Evolutionary conservation across 495 filamentous ascomycete species (phyloP).

Genomic region (Achaetomiella virescens): DNA sequence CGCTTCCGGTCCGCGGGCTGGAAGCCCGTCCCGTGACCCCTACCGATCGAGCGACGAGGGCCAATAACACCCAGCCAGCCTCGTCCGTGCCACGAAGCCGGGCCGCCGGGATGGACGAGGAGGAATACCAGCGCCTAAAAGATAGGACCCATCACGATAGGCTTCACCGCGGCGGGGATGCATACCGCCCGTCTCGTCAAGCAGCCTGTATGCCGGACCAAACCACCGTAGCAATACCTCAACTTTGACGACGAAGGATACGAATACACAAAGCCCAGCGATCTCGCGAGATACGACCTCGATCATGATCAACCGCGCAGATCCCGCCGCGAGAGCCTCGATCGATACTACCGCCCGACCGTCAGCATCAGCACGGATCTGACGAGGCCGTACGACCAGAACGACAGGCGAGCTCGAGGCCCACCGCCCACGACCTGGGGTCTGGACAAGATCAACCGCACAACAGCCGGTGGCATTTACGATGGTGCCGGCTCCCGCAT

Average conservation of each 20-base stretch:
- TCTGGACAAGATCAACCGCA: constrained; percentile 51
- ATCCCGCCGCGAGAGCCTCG: constrained; percentile 46
- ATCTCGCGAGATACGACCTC: constrained; percentile 61
- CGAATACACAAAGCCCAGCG: constrained; percentile 65
- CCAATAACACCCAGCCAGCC: constrained; percentile 45
- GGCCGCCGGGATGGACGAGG: constrained; percentile 32
- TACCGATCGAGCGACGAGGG: constrained; percentile 45
- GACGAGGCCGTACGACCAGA: constrained; percentile 34
- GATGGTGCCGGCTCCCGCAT: constrained; percentile 40
- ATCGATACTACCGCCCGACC: constrained; percentile 56
- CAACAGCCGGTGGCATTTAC: constrained; percentile 34
- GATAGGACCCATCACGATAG: constrained; percentile 41
- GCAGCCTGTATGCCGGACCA: constrained; percentile 27
- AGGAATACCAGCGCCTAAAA: constrained; percentile 39
- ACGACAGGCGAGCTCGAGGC: constrained; percentile 40
- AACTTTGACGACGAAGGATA: constrained; percentile 63
- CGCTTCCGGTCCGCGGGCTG: constrained; percentile 25
- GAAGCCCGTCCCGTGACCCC: constrained; percentile 43
- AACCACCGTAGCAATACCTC: constrained; percentile 34
- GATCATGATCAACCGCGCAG: constrained; percentile 40
- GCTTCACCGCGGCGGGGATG: constrained; percentile 27
- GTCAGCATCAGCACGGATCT: constrained; percentile 57
- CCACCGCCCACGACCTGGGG: constrained; percentile 59
- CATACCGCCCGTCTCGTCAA: constrained; percentile 34
- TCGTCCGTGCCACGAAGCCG: constrained; percentile 39